Base-by-base conservation (phyloP, 306 rosid genomes). In the Quercus berberidifolia region DNA sequence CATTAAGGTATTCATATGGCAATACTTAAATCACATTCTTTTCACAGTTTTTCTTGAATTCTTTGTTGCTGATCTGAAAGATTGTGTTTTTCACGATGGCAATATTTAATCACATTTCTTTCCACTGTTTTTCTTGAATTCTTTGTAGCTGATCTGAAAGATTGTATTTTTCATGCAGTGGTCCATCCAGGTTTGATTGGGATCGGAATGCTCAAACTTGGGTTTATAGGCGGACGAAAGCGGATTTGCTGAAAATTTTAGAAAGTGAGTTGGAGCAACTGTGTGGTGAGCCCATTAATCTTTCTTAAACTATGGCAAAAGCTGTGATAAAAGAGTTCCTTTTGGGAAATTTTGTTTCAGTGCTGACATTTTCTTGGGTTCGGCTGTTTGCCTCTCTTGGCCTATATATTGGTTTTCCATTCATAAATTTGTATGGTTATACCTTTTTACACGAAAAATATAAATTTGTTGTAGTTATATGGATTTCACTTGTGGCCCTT, bases 161-260 rank as follows among this genome's bases (percentile, higher is more conserved):
- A 67, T 71, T 49, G 12, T 71, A 17, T 67, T 54, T 74, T 63
- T 85, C 74, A 57, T 87, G 87, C 91, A 92, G 98, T 58, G 98
- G 98, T 69, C 97, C 97, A 1, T 86, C 90, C 25, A 89, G 97
- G 83, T 94, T 94, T 80, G 97, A 94, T 80, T 92, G 97, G 98
- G 97, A 94, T 85, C 87, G 7, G 63, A 79, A 81, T 74, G 80
- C 90, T 23, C 81, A 82, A 85, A 83, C 87, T 72, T 94, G 98
- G 98, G 74, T 94, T 75, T 94, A 92, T 75, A 87, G 97, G 83
- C 91, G 98, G 84, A 92, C 77, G 12, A 92, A 87, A 87, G 86
- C 84, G 63, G 83, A 84, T 68, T 79, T 94, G 79, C 79, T 82
- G 79, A 31, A 81, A 74, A 43, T 88, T 60, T 84, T 94, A 38